Base-by-base conservation (phyloP, 2,329 filamentous ascomycete species). In the Diaporthe vaccinii region DNA sequence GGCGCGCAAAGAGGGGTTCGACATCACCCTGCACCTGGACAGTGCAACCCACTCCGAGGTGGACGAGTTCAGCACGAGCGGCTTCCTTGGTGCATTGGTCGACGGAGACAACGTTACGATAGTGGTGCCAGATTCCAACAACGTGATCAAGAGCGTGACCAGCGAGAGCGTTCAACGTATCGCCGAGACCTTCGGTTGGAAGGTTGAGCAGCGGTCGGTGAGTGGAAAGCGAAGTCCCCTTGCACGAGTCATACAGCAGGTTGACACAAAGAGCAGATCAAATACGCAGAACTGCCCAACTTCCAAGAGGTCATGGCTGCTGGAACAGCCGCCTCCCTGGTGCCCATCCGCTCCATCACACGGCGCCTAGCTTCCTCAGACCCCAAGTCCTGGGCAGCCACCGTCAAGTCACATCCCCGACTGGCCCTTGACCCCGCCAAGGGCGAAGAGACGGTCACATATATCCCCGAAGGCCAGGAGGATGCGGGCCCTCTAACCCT, bases 11-110 rank as follows among this genome's bases (percentile, higher is more conserved):
- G 90, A 95, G 76, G 96, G 96, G 44, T 98, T 91, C 81, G 96
- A 95, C n/a, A 98, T 98, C 81, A 98, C 96, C 2, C 88, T 98
- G 80, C 96, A 98, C 83, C 87, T 98, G 73, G 97, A 98, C 85
- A 97, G 94, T 83, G 92, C 92, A 81, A 94, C 91, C 14, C 91
- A 96, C 79, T 93, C 91, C 76, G 95, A 97, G 83, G 91, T 99
- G 77, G 96, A 99, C 81, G 96, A 99, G 88, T 99, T 98, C 83
- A 97, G 94, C 79, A 98, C 97, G 0, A 96, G 93, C 77, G 96
- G 95, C 0, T 98, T 99, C 84, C 93, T 98, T 78, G 97, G 95
- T 4, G 93, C 94, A 8, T 88, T 90, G 78, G 89, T 89, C 73
- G 87, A 88, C 3, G 83, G 81, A 39, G 85, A 87, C 6, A 84